These are phyloP conservation scores for Xylariaceae sp. DNA, from an alignment of 2,329 filamentous ascomycete genomes.

Conservation along the genomic window DNA sequence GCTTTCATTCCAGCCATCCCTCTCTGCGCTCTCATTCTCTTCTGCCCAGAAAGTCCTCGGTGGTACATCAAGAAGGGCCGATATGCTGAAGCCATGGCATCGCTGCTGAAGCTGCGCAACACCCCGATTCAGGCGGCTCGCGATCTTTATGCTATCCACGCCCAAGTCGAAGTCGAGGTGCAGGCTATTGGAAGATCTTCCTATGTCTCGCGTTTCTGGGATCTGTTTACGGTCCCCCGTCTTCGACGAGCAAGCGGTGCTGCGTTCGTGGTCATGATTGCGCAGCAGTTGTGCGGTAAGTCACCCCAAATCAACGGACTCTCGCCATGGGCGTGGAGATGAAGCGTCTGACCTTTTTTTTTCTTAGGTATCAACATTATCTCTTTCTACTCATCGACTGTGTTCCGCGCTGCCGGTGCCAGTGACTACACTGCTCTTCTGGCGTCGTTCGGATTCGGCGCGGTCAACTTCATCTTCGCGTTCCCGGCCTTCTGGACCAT, in stretches of 20 bases:
- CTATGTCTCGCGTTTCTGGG: slow-evolving; percentile 56
- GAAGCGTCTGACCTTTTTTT: not conserved
- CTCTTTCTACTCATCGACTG: slow-evolving; percentile 65
- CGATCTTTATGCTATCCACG: slow-evolving; percentile 59
- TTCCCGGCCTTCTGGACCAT: slow-evolving; percentile 61
- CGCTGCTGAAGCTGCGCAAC: slow-evolving; percentile 49
- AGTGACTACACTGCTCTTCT: slow-evolving; percentile 49
- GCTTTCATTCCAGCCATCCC: slow-evolving; percentile 56
- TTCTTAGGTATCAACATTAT: slow-evolving; percentile 57
- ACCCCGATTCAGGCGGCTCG: slow-evolving; percentile 52
- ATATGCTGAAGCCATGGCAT: slow-evolving; percentile 54
- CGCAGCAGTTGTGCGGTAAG: slow-evolving; percentile 59
- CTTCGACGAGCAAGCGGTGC: slow-evolving; percentile 67
- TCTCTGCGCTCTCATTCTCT: slow-evolving; percentile 53
- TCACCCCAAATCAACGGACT: not conserved
- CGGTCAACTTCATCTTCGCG: slow-evolving; percentile 61
- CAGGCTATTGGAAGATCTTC: slow-evolving; percentile 45
- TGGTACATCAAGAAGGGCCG: slow-evolving; percentile 62
- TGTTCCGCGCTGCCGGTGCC: slow-evolving; percentile 54
- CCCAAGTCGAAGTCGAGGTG: slow-evolving; percentile 57
- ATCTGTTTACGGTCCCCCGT: slow-evolving; percentile 63
- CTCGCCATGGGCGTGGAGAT: not conserved
- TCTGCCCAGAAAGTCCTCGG: slow-evolving; percentile 61
- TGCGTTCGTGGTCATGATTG: slow-evolving; percentile 74
- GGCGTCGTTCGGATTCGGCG: slow-evolving; percentile 59